A percentile compares a stretch with the other conserved stretches of the same genome.
phyloP scores from a whole-genome alignment of 2,329 filamentous ascomycete species.

The Ambrosiella beaveri region DNA sequence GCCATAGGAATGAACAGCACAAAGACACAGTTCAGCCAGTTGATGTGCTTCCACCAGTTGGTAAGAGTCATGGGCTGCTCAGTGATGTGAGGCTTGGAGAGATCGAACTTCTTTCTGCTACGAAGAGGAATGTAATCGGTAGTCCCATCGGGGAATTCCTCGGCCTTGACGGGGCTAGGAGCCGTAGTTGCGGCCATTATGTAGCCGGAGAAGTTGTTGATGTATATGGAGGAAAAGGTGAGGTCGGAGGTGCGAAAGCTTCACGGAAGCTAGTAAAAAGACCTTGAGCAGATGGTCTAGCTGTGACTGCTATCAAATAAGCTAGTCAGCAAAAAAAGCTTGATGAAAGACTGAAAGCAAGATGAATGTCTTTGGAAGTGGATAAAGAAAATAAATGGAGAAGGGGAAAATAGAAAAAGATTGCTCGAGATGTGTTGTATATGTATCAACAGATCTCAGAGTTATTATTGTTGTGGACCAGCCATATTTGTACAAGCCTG shows the following conservation, averaged over 20 bases:
- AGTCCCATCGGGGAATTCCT: constrained; percentile 34
- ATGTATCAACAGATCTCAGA: neutral
- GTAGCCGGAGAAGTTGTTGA: neutral
- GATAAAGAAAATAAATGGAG: neutral
- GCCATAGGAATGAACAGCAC: constrained; percentile 61
- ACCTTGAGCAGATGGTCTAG: neutral
- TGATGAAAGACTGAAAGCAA: neutral
- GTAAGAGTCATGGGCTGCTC: constrained; percentile 61
- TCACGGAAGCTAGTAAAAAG: neutral
- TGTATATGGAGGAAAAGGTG: neutral
- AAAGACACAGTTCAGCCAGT: constrained; percentile 78
- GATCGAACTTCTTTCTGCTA: constrained; percentile 26
- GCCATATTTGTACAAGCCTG: no score
- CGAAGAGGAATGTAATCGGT: constrained; percentile 37
- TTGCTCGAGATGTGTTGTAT: neutral
- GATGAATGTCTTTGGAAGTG: neutral
- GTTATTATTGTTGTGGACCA: neutral
- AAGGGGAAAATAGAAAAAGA: neutral
- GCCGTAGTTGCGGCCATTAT: constrained; percentile 20
- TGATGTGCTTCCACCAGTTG: constrained; percentile 86
- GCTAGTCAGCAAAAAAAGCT: constrained; percentile 1
- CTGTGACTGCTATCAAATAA: neutral
- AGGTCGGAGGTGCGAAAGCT: neutral
- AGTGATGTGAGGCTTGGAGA: constrained; percentile 68
- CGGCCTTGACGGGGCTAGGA: constrained; percentile 23